These are phyloP conservation scores for Termitomyces sp. DNA, from an alignment of 768 basidiomycete genomes.

Conservation along the genomic window DNA sequence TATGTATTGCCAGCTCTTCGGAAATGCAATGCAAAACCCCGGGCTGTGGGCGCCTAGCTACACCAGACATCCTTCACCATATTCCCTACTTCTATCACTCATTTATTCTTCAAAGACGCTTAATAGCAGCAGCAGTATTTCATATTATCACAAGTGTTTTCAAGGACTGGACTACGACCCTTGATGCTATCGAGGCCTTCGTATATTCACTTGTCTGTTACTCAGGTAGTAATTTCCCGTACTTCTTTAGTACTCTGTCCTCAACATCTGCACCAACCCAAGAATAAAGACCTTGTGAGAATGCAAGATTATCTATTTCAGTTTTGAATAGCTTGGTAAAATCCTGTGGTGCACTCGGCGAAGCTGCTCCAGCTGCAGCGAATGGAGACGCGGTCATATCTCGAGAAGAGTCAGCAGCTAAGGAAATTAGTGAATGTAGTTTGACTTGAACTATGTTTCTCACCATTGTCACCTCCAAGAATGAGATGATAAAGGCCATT, in stretches of 20 bases:
- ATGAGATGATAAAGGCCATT: slow-evolving; percentile 94
- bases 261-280: slow-evolving; percentile 86
- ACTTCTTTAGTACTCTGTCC: slow-evolving; percentile 68
- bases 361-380: slow-evolving; percentile 40
- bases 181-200: not conserved
- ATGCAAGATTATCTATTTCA: slow-evolving; percentile 89
- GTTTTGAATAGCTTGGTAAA: slow-evolving; percentile 86
- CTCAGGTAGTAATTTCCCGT: slow-evolving; percentile 45
- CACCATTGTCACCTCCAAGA: slow-evolving; percentile 86
- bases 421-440: slow-evolving; percentile 1
- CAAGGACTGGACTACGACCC: not conserved
- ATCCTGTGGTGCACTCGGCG: slow-evolving; percentile 69
- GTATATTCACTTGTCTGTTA: slow-evolving; percentile 16
- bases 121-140: not conserved
- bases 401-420: slow-evolving; percentile 77
- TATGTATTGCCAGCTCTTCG: not conserved
- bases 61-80: not conserved
- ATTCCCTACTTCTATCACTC: not conserved
- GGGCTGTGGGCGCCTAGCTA: not conserved
- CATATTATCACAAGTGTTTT: not conserved
- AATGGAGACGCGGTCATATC: slow-evolving; percentile 73
- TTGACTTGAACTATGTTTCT: slow-evolving; percentile 20
- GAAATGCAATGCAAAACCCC: not conserved
- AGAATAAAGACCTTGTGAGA: slow-evolving; percentile 78
- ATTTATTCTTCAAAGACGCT: not conserved